phyloP scores from a whole-genome alignment of 495 filamentous ascomycete species.

The Penicillium cosmopolitanum region DNA sequence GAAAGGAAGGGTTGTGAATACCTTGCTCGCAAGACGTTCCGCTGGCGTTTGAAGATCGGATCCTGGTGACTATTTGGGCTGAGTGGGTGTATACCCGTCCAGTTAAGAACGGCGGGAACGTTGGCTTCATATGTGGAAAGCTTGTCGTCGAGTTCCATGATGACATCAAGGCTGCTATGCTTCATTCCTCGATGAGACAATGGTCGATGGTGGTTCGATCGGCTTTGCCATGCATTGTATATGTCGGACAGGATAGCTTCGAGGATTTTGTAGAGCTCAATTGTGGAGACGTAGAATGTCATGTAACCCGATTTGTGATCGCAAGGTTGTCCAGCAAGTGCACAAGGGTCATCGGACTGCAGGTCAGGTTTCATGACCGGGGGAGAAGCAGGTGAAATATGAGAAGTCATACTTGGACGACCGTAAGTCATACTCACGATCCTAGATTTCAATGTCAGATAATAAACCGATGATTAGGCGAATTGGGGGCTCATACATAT shows the following conservation, averaged over 20 bases:
- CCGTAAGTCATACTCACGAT: constrained; percentile 55
- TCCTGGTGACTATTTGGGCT: constrained; percentile 9
- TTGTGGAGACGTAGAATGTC: constrained; percentile 44
- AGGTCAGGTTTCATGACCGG: constrained; percentile 28
- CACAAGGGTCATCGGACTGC: constrained; percentile 25
- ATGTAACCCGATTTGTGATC: constrained; percentile 32
- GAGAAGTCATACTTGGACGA: constrained; percentile 48
- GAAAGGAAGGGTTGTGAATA: constrained; percentile 9
- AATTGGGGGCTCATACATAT: constrained; percentile 36
- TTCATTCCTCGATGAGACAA: constrained; percentile 12
- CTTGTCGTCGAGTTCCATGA: constrained; percentile 46
- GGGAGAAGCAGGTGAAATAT: constrained; percentile 36
- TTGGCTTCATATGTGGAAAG: constrained; percentile 40
- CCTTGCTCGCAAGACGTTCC: constrained; percentile 47
- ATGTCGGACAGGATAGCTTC: constrained; percentile 46
- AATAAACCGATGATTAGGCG: not conserved
- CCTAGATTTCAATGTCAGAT: constrained; percentile 23
- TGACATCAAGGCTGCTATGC: constrained; percentile 38
- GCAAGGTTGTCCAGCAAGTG: constrained; percentile 25
- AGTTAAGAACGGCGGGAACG: constrained; percentile 41
- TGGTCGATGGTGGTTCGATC: constrained; percentile 19
- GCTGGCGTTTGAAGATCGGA: constrained; percentile 38
- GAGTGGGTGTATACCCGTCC: constrained; percentile 27
- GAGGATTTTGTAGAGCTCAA: constrained; percentile 47
- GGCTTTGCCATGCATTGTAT: constrained; percentile 44